Evolutionary conservation across 1,284 basidiomycete genomes (phyloP), one percentile per base, ranked within the genome.

Genomic region (Trametes sp.): DNA sequence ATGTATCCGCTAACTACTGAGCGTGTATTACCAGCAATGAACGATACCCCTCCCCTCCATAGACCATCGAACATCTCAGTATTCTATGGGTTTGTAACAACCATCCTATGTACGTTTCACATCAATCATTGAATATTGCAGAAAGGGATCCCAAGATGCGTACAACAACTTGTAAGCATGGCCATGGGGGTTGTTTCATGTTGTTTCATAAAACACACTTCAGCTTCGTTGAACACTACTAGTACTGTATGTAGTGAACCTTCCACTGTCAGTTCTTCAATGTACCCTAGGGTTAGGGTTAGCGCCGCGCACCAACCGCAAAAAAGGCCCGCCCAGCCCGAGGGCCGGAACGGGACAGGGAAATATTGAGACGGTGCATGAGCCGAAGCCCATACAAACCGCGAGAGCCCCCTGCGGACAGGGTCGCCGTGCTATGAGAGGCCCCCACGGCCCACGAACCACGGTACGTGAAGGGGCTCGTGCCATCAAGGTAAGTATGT

Each of bases 401-500:
- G 59, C 63, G 44, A 61, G 66, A 48, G 62, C 64, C 68, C 72
- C 66, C 71, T 74, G 72, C 44, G 72, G 73, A 73, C 73, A 74
- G 35, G 69, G 73, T 73, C 73, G 73, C 73, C 73, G 64, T 65
- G 60, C 64, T 65, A 65, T 65, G 64, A 60, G 64, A 65, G 64
- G 50, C 57, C 64, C 64, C 61, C 54, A 60, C 61, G 64, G 64
- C 64, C 64, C 64, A 65, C 54, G 52, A 55, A 50, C 61, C 64
- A 50, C 23, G 44, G 59, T 42, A 65, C 60, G 33, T 82, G 80
- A 76, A 74, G 64, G 60, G 55, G 61, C 45, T 48, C 60, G 64
- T 65, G 64, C 64, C 64, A 65, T 65, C 64, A 65, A 77, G 76
- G 76, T 77, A 77, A 77, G 76, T 77, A 77, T 77, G 75, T 76